A percentile compares a stretch with the other conserved stretches of the same genome.
Conservation (phyloP, 371 early-diverging fungal species). For the Sanchytrium tribonematis region DNA sequence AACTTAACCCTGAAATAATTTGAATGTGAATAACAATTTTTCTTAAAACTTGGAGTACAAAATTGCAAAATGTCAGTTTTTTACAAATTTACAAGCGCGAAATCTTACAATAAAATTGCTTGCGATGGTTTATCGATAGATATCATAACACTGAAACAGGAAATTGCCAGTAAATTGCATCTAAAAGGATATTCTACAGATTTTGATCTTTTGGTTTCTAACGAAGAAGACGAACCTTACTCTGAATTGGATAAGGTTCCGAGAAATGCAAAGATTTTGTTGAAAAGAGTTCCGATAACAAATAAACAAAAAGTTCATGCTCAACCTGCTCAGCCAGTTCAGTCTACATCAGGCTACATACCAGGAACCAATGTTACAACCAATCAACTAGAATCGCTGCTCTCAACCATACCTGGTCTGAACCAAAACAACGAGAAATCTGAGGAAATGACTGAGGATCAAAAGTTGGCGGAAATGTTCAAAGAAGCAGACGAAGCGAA, state of each 20-base stretch:
- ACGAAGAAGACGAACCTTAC: not conserved
- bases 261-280: not conserved
- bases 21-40: too few relatives aligned
- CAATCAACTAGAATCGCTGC: not conserved
- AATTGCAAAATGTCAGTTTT: slow-evolving; percentile 1
- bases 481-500: not conserved
- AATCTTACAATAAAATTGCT: not conserved
- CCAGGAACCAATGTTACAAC: not conserved
- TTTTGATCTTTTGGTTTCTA: not conserved
- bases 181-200: not conserved
- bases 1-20: too few relatives aligned
- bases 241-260: not conserved
- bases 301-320: not conserved
- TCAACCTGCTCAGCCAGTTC: not conserved
- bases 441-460: not conserved
- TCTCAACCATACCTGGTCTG: not conserved
- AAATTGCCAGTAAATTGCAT: not conserved
- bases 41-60: too few relatives aligned
- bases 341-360: not conserved
- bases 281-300: not conserved
- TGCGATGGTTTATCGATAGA: not conserved
- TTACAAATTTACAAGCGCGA: not conserved
- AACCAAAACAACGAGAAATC: not conserved
- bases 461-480: not conserved
- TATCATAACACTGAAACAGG: not conserved